Base-by-base conservation (phyloP, 352 stramenopile genomes). In the Pythium pyrilobum region DNA sequence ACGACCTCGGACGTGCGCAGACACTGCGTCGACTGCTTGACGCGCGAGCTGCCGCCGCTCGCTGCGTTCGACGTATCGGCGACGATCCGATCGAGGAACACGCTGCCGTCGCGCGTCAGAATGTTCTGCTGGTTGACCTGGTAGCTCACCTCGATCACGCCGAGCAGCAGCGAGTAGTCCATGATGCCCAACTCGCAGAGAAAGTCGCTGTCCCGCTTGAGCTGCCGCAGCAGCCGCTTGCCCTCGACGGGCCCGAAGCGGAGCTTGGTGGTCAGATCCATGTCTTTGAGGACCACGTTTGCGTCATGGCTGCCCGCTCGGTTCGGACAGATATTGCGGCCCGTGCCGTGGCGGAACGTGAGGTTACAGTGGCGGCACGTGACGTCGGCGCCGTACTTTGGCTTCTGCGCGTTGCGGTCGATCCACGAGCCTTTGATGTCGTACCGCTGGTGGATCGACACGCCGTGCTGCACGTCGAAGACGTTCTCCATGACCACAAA, bases 401-500 rank as follows among this genome's bases (percentile, higher is more conserved):
- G 62, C 20, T 87, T 88, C 41, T 84, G 68, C 0, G 77, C 80
- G 28, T 88, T 87, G 31, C 80, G 77, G 56, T 89, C 80, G 20
- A 95, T 67, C 81, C 82, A 95, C 9, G 74, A 89, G 16, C 86
- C 86, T 61, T 96, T 96, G 53, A 96, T 85, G 49, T 96, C 86
- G 60, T 93, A 96, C 10, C 77, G 70, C 63, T 90, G 73, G 53
- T 96, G 80, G 48, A 95, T 87, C 2, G 72, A 74, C 21, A 85
- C 66, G 27, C 74, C 73, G 48, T 88, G 77, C 38, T 87, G 74
- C 1, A 87, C 75, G 66, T 92, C 78, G 51, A 96, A 92, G 5
- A 96, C 72, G 46, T 96, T 96, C 43, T 89, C 78, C 85, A 96
- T 96, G 31, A 96, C 85, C 18, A 90, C 83, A 56, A 96, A 96